These are phyloP conservation scores for Penicillium sp. DNA, from an alignment of 2,329 filamentous ascomycete genomes.

Conservation along the genomic window DNA sequence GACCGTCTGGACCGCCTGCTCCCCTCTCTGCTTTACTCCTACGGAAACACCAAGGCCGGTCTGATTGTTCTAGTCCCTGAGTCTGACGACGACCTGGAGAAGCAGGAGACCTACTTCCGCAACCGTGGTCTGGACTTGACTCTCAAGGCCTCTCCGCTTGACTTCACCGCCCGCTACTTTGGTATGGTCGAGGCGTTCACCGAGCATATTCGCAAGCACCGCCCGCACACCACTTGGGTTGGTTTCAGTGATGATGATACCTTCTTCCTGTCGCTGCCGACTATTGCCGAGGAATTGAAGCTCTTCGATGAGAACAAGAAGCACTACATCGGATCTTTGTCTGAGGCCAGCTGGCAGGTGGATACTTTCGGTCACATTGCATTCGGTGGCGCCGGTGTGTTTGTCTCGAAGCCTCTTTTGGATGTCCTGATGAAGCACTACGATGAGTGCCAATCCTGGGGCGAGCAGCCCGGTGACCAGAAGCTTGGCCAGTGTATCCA, in stretches of 20 bases:
- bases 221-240: constrained; percentile 36
- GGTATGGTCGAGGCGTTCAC: constrained; percentile 36
- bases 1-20: constrained; percentile 36
- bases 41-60: constrained; percentile 35
- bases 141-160: constrained; percentile 33
- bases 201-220: constrained; percentile 32
- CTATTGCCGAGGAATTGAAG: constrained; percentile 33
- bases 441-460: constrained; percentile 37
- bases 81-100: constrained; percentile 33
- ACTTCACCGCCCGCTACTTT: constrained; percentile 39
- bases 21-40: constrained; percentile 37
- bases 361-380: constrained; percentile 38
- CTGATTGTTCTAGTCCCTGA: constrained; percentile 37
- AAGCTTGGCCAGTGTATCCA: constrained; percentile 39
- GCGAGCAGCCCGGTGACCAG: constrained; percentile 39
- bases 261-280: constrained; percentile 36
- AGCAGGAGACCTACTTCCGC: constrained; percentile 36
- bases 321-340: constrained; percentile 38
- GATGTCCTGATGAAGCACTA: constrained; percentile 33
- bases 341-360: constrained; percentile 39
- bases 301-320: constrained; percentile 34
- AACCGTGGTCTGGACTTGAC: constrained; percentile 36
- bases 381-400: constrained; percentile 40
- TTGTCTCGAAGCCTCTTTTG: constrained; percentile 36
- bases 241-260: constrained; percentile 40